Evolutionary conservation across 257 asterid genomes (phyloP).

Genomic region (Apocynum venetum): DNA sequence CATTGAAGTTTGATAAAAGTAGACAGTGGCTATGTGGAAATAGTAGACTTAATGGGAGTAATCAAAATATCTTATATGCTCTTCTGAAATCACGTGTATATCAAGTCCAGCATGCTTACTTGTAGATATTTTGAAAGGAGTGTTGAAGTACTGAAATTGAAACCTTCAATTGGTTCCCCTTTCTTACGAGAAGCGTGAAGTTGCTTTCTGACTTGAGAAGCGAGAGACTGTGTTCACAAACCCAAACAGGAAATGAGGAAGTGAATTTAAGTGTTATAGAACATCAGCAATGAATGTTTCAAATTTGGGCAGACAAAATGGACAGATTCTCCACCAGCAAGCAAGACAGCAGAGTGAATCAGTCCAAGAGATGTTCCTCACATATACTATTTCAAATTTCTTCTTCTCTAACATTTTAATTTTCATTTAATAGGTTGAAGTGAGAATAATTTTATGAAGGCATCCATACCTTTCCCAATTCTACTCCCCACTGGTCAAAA

Average conservation of each 20-base stretch:
- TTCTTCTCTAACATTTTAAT: background rate
- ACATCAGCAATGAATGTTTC: background rate
- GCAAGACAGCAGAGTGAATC: background rate
- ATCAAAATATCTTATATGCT: background rate
- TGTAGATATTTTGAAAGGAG: slow-evolving; percentile 62
- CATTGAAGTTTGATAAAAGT: background rate
- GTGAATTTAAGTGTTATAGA: background rate
- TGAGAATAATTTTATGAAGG: background rate
- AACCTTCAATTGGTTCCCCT: slow-evolving; percentile 67
- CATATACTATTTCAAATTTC: background rate
- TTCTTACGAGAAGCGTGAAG: slow-evolving; percentile 91
- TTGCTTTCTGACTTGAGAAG: slow-evolving; percentile 95
- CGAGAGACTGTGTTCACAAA: slow-evolving; percentile 61
- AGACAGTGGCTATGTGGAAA: background rate
- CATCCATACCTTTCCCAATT: slow-evolving; percentile 78
- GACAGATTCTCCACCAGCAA: background rate
- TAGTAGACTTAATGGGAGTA: background rate
- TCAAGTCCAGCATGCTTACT: slow-evolving; percentile 35
- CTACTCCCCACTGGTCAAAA: slow-evolving; percentile 99
- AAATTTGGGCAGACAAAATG: background rate
- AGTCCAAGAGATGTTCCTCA: background rate
- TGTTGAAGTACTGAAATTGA: slow-evolving; percentile 79
- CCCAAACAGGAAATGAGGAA: background rate
- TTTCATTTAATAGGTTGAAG: background rate
- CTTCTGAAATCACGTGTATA: slow-evolving; percentile 3